These are phyloP conservation scores for Aphanomyces stellatus DNA, from an alignment of 352 stramenopile genomes.

Conservation along the genomic window DNA sequence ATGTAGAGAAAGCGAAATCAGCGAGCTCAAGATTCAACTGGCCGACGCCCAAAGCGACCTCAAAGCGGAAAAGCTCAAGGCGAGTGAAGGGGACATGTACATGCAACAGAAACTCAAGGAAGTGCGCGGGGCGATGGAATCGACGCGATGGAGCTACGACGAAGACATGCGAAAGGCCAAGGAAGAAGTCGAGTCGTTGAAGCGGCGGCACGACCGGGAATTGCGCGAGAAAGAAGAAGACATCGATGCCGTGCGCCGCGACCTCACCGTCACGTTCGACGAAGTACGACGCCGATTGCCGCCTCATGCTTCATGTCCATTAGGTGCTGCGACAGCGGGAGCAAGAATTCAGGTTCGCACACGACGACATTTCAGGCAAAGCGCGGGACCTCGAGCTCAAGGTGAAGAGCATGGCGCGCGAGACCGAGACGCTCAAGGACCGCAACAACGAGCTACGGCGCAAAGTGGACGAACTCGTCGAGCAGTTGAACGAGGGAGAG, in stretches of 20 bases:
- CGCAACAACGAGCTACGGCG: conserved; percentile 44
- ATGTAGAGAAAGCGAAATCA: conserved; percentile 39
- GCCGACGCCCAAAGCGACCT: conserved; percentile 46
- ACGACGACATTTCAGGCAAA: conserved; percentile 37
- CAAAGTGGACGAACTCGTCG: conserved; percentile 60
- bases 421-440: conserved; percentile 34
- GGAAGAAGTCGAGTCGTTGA: conserved; percentile 48
- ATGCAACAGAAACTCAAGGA: conserved; percentile 74
- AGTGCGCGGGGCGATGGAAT: conserved; percentile 56
- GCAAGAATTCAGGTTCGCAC: conserved; percentile 38
- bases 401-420: conserved; percentile 34
- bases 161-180: conserved; percentile 51
- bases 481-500: conserved; percentile 46
- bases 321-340: conserved; percentile 50
- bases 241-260: conserved; percentile 55
- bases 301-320: no score
- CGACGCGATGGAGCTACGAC: conserved; percentile 64
- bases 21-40: conserved; percentile 48
- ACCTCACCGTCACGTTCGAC: conserved; percentile 67
- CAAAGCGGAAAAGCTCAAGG: conserved; percentile 34
- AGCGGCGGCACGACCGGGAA: conserved; percentile 40
- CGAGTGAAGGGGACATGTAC: conserved; percentile 38
- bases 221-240: conserved; percentile 75
- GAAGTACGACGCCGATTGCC: conserved; percentile 22
- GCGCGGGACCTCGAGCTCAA: conserved; percentile 55